Conservation (phyloP, 1,139 yeast genomes). For the Williopsis jadinii region DNA sequence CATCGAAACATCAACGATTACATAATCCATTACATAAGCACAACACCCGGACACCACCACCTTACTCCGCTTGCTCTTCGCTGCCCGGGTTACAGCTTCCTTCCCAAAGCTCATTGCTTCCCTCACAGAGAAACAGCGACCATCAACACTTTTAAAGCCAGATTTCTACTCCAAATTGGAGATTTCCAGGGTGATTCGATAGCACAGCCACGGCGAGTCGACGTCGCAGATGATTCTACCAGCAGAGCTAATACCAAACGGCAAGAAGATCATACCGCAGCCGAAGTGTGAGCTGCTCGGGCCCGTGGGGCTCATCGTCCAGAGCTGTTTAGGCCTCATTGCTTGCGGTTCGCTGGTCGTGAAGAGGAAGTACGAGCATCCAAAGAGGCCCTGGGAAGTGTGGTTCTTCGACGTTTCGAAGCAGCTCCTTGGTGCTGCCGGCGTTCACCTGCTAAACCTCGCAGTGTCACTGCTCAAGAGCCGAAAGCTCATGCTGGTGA, state of each 20-base stretch:
- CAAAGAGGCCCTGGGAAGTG: slow-evolving; percentile 79
- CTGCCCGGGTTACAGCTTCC: too few relatives aligned
- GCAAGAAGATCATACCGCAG: slow-evolving; percentile 7
- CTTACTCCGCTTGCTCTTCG: too few relatives aligned
- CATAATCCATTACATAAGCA: too few relatives aligned
- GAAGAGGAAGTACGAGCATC: slow-evolving; percentile 74
- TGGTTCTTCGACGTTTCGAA: slow-evolving; percentile 90
- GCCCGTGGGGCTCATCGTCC: slow-evolving; percentile 62
- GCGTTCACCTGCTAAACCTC: slow-evolving; percentile 78
- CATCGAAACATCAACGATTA: too few relatives aligned
- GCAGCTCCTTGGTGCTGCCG: slow-evolving; percentile 81
- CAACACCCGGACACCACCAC: too few relatives aligned
- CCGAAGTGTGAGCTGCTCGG: slow-evolving; percentile 59
- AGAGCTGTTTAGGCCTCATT: slow-evolving; percentile 60
- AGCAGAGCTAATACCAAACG: neutral
- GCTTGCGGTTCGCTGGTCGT: slow-evolving; percentile 68
- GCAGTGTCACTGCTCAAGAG: slow-evolving; percentile 54
- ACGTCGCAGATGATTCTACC: slow-evolving; percentile 28
- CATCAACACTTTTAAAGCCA: too few relatives aligned
- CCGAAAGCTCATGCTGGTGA: slow-evolving; percentile 7
- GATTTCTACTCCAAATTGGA: too few relatives aligned
- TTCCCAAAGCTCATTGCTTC: too few relatives aligned
- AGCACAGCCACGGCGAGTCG: too few relatives aligned
- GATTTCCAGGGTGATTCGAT: too few relatives aligned
- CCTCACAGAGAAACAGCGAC: too few relatives aligned